Percentiles rank a stretch among this genome's conserved stretches.
Conservation (phyloP, 148 eudicot genomes). For the Rhododendron griersonianum region DNA sequence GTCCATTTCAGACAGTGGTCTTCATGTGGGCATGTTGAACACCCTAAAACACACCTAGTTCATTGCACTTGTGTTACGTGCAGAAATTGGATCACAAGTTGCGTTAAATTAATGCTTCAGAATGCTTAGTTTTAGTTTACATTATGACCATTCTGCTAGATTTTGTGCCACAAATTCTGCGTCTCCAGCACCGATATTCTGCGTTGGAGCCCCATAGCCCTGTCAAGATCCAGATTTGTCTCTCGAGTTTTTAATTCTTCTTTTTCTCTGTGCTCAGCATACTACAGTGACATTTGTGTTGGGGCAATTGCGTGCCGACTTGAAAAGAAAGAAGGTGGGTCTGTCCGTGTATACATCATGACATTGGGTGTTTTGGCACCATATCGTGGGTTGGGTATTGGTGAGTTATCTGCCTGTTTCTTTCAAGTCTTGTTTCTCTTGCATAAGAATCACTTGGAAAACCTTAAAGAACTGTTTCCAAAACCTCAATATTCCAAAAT, state of each 20-base stretch:
- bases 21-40: background rate
- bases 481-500: background rate
- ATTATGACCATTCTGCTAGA: background rate
- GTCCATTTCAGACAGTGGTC: background rate
- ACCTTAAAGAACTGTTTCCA: background rate
- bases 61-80: background rate
- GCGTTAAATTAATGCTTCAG: background rate
- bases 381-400: slow-evolving; percentile 90
- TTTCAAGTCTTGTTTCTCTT: background rate
- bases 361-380: slow-evolving; percentile 98
- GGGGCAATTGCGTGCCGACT: slow-evolving; percentile 92
- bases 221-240: background rate
- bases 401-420: slow-evolving; percentile 38
- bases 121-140: background rate
- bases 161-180: background rate
- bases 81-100: background rate
- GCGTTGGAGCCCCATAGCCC: background rate
- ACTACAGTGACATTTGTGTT: slow-evolving; percentile 92
- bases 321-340: slow-evolving; percentile 81
- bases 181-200: background rate
- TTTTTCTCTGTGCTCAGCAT: slow-evolving; percentile 43
- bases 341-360: slow-evolving; percentile 84
- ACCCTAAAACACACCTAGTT: background rate
- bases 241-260: background rate
- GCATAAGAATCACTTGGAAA: background rate